A percentile compares a stretch with the other conserved stretches of the same genome.
These are phyloP conservation scores for Fusarium phyllophilum DNA, from an alignment of 2,329 filamentous ascomycete genomes.

Conservation along the genomic window DNA sequence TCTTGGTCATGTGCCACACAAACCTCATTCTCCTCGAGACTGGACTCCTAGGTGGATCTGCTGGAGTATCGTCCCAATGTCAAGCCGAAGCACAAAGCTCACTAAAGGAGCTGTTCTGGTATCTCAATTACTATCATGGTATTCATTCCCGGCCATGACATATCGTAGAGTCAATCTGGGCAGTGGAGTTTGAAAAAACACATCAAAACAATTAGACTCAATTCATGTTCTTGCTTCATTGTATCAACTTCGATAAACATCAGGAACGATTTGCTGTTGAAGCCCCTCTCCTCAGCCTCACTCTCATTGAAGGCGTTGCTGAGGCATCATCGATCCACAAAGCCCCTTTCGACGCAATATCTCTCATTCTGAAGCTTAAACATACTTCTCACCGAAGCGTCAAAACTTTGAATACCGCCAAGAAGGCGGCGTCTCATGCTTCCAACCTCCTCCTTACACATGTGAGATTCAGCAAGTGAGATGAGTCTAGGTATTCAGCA, in stretches of 20 bases:
- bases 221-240: neutral
- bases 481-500: too few relatives aligned
- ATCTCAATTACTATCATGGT: neutral
- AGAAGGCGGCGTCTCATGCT: neutral
- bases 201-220: accelerated
- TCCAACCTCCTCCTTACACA: constrained; percentile 5
- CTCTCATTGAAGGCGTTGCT: neutral
- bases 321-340: constrained; percentile 16
- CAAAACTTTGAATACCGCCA: constrained; percentile 5
- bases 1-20: neutral
- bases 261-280: neutral
- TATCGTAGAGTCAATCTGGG: neutral
- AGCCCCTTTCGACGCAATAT: neutral
- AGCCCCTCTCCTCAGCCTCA: neutral
- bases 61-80: neutral
- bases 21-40: neutral
- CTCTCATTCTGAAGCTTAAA: constrained; percentile 7
- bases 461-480: neutral
- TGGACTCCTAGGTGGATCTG: neutral
- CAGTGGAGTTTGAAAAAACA: accelerated
- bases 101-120: too few relatives aligned
- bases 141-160: neutral
- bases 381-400: neutral
- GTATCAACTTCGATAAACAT: neutral
- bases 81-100: too few relatives aligned